A percentile compares a stretch with the other conserved stretches of the same genome.
phyloP scores from a whole-genome alignment of 163 green algal species.

The Scenedesmus sp. region DNA sequence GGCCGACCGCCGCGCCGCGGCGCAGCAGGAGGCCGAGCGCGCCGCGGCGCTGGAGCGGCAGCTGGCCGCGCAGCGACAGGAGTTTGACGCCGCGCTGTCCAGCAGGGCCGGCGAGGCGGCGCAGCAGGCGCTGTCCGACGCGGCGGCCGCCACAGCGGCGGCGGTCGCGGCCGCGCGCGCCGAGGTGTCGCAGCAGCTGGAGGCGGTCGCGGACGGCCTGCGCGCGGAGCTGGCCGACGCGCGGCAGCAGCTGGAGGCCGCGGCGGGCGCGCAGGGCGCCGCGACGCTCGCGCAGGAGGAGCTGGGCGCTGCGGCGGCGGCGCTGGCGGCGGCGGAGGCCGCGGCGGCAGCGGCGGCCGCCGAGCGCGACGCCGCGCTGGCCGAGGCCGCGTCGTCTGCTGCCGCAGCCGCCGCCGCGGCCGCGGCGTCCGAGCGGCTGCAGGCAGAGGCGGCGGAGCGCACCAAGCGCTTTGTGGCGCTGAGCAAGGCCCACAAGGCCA shows the following conservation, averaged over 20 bases:
- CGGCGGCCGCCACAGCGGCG: slow-evolving; percentile 13
- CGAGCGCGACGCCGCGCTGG: slow-evolving; percentile 11
- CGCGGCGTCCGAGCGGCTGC: neutral
- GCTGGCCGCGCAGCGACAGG: neutral
- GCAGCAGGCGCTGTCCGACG: neutral
- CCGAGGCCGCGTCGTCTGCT: neutral
- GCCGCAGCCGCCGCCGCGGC: slow-evolving; percentile 27
- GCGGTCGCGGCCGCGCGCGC: slow-evolving; percentile 15
- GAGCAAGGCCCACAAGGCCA: slow-evolving; percentile 24
- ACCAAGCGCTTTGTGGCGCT: slow-evolving; percentile 55
- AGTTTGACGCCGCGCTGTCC: neutral
- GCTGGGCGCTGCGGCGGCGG: slow-evolving; percentile 9
- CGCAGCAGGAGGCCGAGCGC: neutral
- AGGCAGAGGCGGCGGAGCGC: slow-evolving; percentile 20
- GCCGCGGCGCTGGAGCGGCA: slow-evolving; percentile 6
- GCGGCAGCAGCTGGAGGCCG: slow-evolving; percentile 11
- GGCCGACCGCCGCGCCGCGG: neutral
- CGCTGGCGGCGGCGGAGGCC: neutral
- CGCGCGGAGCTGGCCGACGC: slow-evolving; percentile 7
- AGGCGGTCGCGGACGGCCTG: neutral
- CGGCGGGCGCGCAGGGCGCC: neutral
- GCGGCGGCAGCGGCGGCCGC: slow-evolving; percentile 17
- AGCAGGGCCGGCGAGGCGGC: neutral
- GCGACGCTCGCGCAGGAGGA: neutral
- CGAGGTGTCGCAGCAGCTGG: neutral